These are phyloP conservation scores for Gracilaria domingensis DNA, from an alignment of 23 red algal species.

Conservation along the genomic window DNA sequence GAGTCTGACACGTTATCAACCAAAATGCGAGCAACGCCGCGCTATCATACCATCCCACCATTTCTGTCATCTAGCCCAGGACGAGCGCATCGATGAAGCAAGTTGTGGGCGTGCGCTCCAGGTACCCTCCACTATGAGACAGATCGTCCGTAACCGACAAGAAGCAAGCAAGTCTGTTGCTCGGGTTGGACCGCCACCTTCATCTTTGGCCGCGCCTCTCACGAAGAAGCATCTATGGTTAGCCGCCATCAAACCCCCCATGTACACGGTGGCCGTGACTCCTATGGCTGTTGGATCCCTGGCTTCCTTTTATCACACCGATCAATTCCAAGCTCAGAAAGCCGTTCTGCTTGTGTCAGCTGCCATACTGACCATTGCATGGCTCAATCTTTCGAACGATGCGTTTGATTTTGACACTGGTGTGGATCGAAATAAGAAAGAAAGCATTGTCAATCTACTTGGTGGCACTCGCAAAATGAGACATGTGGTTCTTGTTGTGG, in stretches of 20 bases:
- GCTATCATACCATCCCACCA: no score
- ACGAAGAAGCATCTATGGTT: constrained; percentile 61
- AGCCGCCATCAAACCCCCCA: constrained; percentile 76
- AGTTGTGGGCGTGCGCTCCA: no score
- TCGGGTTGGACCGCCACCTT: background rate
- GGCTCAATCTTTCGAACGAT: constrained; percentile 84
- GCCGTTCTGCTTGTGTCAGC: constrained; percentile 17
- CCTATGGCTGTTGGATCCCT: constrained; percentile 71
- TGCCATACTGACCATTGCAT: constrained; percentile 68
- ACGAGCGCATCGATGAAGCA: no score
- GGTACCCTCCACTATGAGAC: background rate
- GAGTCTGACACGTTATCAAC: no score
- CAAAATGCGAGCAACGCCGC: no score
- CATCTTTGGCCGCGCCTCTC: background rate
- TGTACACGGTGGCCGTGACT: constrained; percentile 84
- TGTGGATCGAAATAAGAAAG: constrained; percentile 76
- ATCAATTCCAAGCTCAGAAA: background rate
- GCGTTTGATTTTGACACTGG: constrained; percentile 77
- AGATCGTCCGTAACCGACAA: background rate
- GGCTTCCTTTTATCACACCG: constrained; percentile 22
- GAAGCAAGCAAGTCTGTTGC: background rate
- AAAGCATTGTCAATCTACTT: constrained; percentile 75
- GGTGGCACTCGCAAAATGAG: constrained; percentile 48
- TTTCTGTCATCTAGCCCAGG: no score
- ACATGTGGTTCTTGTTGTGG: constrained; percentile 16